phyloP scores from a whole-genome alignment of 163 green algal genomes.

The Chlorella variabilis region DNA sequence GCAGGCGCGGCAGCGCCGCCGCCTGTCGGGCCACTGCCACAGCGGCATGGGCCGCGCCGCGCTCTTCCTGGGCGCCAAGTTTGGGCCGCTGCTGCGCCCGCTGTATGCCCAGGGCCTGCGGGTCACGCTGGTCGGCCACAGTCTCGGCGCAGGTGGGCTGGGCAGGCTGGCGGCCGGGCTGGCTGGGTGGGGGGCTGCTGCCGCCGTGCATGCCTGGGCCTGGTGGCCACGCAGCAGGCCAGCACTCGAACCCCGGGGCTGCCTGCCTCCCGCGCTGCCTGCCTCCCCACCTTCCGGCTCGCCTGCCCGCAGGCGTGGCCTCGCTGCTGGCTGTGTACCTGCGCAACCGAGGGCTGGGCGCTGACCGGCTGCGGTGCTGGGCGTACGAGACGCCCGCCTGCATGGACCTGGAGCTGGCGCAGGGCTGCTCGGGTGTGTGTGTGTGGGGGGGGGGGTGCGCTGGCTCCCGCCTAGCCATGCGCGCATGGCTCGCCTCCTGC shows the following conservation, averaged over 20 bases:
- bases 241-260: no score
- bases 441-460: no score
- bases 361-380: conserved; percentile 22
- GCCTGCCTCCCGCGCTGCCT: no score
- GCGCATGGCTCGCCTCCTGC: no score
- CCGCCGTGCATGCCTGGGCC: no score
- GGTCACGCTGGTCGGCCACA: conserved; percentile 45
- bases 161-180: neutral
- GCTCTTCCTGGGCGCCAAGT: conserved; percentile 24
- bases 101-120: conserved; percentile 5
- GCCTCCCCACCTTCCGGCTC: no score
- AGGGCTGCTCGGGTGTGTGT: conserved; percentile 23
- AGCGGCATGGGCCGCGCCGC: conserved; percentile 43
- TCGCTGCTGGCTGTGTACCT: conserved; percentile 33
- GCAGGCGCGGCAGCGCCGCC: neutral
- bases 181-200: neutral
- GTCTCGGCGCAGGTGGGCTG: conserved; percentile 37
- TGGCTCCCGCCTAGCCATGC: no score
- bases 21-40: conserved; percentile 35
- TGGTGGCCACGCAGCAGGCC: no score
- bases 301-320: conserved; percentile 26
- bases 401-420: conserved; percentile 42
- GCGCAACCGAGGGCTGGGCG: conserved; percentile 23
- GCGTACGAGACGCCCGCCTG: conserved; percentile 48
- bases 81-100: conserved; percentile 26